Percentiles rank a stretch among this genome's conserved stretches.
phyloP scores from a whole-genome alignment of 1,284 basidiomycete species.

The Irpex sp. region DNA sequence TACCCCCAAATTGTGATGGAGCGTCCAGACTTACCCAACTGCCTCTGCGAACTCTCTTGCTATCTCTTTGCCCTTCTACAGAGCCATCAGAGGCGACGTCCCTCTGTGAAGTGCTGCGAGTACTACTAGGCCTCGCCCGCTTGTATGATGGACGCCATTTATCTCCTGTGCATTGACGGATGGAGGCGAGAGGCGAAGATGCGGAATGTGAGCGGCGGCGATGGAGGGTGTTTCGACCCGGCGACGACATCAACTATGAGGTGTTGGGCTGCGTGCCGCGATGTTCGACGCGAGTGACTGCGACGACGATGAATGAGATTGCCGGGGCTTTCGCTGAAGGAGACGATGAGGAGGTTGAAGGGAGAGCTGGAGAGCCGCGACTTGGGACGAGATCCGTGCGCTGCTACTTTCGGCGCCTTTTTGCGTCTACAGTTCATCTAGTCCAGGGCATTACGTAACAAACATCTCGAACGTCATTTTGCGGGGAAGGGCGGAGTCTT shows the following conservation, averaged over 20 bases:
- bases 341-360: neutral
- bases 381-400: neutral
- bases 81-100: slow-evolving; percentile 34
- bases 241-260: slow-evolving; percentile 30
- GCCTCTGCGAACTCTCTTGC: slow-evolving; percentile 48
- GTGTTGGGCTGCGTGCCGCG: neutral
- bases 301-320: neutral
- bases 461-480: neutral
- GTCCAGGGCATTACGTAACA: neutral
- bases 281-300: neutral
- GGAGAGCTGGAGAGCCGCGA: neutral
- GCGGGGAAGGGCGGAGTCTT: neutral
- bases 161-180: slow-evolving; percentile 29
- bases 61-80: slow-evolving; percentile 48
- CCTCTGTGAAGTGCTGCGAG: slow-evolving; percentile 30
- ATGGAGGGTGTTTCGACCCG: slow-evolving; percentile 32
- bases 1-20: too few species aligned
- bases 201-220: slow-evolving; percentile 56
- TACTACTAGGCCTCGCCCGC: slow-evolving; percentile 40
- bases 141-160: slow-evolving; percentile 42
- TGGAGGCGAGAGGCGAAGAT: slow-evolving; percentile 38
- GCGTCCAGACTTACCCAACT: slow-evolving; percentile 35
- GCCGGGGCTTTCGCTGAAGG: neutral
- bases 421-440: neutral
- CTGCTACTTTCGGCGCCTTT: neutral